Conservation (phyloP, 2,329 filamentous ascomycete species). For the Phialophora verrucosa region DNA sequence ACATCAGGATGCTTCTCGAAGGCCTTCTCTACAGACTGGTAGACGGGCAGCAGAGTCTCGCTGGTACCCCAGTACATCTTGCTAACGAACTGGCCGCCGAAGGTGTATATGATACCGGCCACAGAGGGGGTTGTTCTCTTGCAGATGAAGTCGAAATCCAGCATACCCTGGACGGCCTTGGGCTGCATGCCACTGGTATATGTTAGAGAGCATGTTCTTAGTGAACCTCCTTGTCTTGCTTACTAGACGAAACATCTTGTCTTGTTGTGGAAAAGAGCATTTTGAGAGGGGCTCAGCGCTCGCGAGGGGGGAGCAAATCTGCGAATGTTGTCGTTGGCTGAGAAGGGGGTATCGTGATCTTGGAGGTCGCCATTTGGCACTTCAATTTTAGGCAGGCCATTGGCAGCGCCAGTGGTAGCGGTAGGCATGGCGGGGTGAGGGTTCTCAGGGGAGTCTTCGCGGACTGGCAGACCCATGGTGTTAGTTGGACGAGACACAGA, state of each 20-base stretch:
- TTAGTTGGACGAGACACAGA: constrained; percentile 28
- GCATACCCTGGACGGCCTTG: constrained; percentile 87
- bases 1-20: constrained; percentile 96
- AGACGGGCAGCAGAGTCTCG: constrained; percentile 97
- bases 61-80: constrained; percentile 99
- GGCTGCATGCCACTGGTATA: constrained; percentile 81
- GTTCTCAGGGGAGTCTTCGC: constrained; percentile 34
- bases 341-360: constrained; percentile 49
- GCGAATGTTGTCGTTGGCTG: constrained; percentile 98
- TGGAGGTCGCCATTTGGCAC: constrained; percentile 52
- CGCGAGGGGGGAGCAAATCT: constrained; percentile 93
- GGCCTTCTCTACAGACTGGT: constrained; percentile 91
- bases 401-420: constrained; percentile 61
- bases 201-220: constrained; percentile 43
- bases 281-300: constrained; percentile 83
- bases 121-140: constrained; percentile 96
- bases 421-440: constrained; percentile 38
- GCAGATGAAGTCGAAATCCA: constrained; percentile 99
- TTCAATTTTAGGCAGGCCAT: constrained; percentile 57
- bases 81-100: constrained; percentile 99
- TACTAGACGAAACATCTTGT: constrained; percentile 99
- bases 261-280: constrained; percentile 98
- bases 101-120: constrained; percentile 99
- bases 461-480: constrained; percentile 38
- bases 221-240: constrained; percentile 64